Base-by-base conservation (phyloP, 192 early-diverging fungal genomes). In the Podila epigama region DNA sequence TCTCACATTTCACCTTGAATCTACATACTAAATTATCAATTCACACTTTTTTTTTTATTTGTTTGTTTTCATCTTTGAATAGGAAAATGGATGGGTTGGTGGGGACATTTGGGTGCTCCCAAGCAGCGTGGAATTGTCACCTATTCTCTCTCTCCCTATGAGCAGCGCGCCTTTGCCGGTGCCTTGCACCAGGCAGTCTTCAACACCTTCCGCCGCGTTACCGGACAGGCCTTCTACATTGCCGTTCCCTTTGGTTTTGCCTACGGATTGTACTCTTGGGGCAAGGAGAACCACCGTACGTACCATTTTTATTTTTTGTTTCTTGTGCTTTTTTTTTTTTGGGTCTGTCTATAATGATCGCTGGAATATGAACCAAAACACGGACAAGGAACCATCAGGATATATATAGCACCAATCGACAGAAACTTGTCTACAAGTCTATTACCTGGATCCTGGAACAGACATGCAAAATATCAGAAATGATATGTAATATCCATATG, bases 121-220 rank as follows among this genome's bases (percentile, higher is more conserved):
- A 77, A 78, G 53, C 87, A 89, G 82, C 77, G 79, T 60, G 87
- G 87, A 60, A 84, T 91, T 51, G 79, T 80, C 41, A 81, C 79
- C 22, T 91, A 91, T 83, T 36, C 79, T 36, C 57, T 89, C 42
- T 91, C 89, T 15, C 86, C 86, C 34, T 89, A 79, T 79, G 80
- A 88, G 80, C 89, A 91, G 79, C 84, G 83, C 36, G 68, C 83
- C 58, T 88, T 91, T 63, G 86, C 88, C 55, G 87, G 87, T 65
- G 85, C 79, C 48, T 44, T 80, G 41, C 81, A 83, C 52, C 81
- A 89, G 50, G 86, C 84, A 18, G 60, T 89, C 40, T 88, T 86
- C 83, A 91, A 91, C 83, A 83, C 85, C 62, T 71, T 84, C 64
- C 85, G 89, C 40, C 86, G 89, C 56, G 66, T 83, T 33, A 58